Base-by-base conservation (phyloP, 2,329 filamentous ascomycete genomes). In the Paecilomyces formosus region DNA sequence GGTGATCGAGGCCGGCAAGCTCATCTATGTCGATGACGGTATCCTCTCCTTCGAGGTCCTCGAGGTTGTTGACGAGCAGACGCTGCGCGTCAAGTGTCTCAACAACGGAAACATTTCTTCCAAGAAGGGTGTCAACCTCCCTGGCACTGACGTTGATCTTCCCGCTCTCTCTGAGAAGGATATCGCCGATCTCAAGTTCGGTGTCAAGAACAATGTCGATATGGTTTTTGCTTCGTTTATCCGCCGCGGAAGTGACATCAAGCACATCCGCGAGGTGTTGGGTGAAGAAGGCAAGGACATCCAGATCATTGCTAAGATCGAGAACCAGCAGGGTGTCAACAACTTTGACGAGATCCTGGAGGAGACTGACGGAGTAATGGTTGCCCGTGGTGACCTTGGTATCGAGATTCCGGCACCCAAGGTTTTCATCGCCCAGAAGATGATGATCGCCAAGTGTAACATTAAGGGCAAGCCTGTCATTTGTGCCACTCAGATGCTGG, bases 371-470 rank as follows among this genome's bases (percentile, higher is more conserved):
- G 94, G 94, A 84, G 92, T 99, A 82, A 99, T 99, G 94, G 94
- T 99, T 68, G 94, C 94, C 71, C 93, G 94, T 86, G 94, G 94
- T 81, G 94, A 97, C 74, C 82, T 96, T 65, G 94, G 94, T 82
- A 99, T 99, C 70, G 94, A 99, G 81, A 99, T 99, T 70, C 93
- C 94, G 55, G 93, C 94, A 62, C 91, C 93, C 64, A 94, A 99
- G 84, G 94, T 99, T 66, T 99, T 99, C 79, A 91, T 96, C 68
- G 94, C 94, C 58, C 94, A 99, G 84, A 99, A 99, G 89, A 99
- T 99, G 90, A 92, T 99, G 85, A 99, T 99, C 78, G 92, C 94
- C 79, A 97, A 97, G 88, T 99, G 94, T 87, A 99, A 99, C 84
- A 87, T 97, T 74, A 92, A 92, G 68, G 94, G 94, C 79, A 99